Evolutionary conservation across 164 flowering plant genomes (phyloP).

Genomic region (Paratinospora sagittata): DNA sequence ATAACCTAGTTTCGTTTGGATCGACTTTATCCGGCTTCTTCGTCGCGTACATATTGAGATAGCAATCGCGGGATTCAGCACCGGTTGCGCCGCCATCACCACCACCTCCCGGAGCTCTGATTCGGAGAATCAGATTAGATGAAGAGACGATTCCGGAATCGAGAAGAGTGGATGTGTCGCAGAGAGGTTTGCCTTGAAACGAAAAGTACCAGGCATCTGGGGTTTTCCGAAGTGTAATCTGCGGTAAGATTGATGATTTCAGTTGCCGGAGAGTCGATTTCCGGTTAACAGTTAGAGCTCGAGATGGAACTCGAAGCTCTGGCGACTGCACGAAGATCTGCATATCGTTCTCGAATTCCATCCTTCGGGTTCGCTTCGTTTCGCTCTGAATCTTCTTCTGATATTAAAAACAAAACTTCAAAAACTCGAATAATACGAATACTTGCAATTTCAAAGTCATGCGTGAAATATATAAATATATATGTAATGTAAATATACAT

Average conservation of each 20-base stretch:
- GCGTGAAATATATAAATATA: no score
- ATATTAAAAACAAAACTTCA: not conserved
- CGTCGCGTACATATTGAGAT: constrained; percentile 87
- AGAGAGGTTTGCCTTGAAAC: constrained; percentile 46
- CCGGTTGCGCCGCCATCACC: constrained; percentile 97
- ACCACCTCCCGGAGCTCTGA: constrained; percentile 64
- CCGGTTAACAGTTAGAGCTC: constrained; percentile 37
- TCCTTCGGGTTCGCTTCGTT: not conserved
- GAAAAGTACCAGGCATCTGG: constrained; percentile 43
- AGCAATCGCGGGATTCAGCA: constrained; percentile 95
- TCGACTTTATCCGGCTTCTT: constrained; percentile 93
- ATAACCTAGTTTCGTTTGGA: constrained; percentile 76
- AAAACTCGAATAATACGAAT: no score
- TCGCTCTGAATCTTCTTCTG: not conserved
- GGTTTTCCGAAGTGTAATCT: constrained; percentile 14
- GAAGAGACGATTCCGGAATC: constrained; percentile 26
- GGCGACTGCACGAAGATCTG: constrained; percentile 52
- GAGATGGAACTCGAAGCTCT: constrained; percentile 31
- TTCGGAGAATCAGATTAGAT: constrained; percentile 41
- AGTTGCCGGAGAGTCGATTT: constrained; percentile 31
- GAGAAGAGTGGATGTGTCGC: constrained; percentile 27
- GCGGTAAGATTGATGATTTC: constrained; percentile 32
- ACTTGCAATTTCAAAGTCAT: no score
- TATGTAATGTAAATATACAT: no score
- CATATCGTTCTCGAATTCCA: constrained; percentile 1